Conservation (phyloP, 2,329 filamentous ascomycete genomes). For the Aureobasidium subglaciale region DNA sequence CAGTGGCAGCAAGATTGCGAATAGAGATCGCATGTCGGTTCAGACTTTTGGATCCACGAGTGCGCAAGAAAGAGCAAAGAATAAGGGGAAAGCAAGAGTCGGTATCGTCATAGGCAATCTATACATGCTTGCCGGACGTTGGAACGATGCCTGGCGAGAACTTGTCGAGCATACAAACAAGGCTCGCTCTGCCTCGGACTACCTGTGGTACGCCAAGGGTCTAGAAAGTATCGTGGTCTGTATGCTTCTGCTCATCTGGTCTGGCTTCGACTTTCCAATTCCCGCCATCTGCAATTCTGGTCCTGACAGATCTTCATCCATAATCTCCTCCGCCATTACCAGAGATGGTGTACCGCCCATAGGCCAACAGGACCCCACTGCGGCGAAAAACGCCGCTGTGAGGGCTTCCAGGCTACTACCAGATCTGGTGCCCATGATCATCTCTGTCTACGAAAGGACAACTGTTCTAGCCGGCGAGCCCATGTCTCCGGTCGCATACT, state of each 20-base stretch:
- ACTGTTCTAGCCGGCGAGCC: conserved; percentile 57
- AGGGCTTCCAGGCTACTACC: conserved; percentile 55
- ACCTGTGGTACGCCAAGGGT: conserved; percentile 96
- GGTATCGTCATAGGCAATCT: conserved; percentile 75
- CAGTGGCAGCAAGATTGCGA: conserved; percentile 19
- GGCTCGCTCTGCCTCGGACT: conserved; percentile 75
- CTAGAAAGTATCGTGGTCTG: conserved; percentile 80
- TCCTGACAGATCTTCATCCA: conserved; percentile 21
- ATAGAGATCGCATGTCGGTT: conserved; percentile 53
- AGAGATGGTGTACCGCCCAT: conserved; percentile 14
- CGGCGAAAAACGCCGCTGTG: conserved; percentile 32
- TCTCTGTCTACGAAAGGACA: conserved; percentile 65
- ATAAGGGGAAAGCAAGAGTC: conserved; percentile 72
- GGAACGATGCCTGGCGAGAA: conserved; percentile 80
- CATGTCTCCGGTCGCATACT: conserved; percentile 62
- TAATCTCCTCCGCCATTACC: neutral
- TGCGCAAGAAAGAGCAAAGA: conserved; percentile 53
- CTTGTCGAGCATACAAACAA: conserved; percentile 71
- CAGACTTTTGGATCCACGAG: conserved; percentile 68
- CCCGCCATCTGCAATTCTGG: conserved; percentile 26
- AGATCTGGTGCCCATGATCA: conserved; percentile 66
- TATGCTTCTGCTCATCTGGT: conserved; percentile 77
- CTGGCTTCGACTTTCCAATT: conserved; percentile 68
- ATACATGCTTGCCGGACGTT: conserved; percentile 82
- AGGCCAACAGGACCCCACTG: conserved; percentile 14